phyloP scores from a whole-genome alignment of 805 yeast species.

The Geotrichum ghanense region DNA sequence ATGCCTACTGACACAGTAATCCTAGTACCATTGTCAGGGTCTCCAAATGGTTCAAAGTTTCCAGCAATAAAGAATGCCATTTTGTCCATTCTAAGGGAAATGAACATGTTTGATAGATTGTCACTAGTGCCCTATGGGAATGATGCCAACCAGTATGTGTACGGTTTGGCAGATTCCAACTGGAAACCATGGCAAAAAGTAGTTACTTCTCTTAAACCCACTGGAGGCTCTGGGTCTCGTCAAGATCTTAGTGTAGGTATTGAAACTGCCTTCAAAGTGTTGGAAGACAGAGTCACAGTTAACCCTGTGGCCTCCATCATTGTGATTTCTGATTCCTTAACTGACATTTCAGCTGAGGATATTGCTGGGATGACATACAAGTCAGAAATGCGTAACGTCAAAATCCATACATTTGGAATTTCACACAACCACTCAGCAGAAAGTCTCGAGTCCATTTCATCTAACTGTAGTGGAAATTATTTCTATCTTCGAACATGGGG shows the following conservation, averaged over 20 bases:
- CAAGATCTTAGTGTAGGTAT: slow-evolving; percentile 9
- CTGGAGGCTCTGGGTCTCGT: slow-evolving; percentile 2
- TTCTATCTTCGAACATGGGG: slow-evolving; percentile 15
- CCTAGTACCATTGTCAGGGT: slow-evolving; percentile 9
- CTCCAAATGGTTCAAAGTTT: slow-evolving; percentile 5
- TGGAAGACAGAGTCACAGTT: not conserved
- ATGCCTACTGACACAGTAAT: slow-evolving; percentile 10
- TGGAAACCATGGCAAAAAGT: slow-evolving; percentile 8
- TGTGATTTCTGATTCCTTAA: slow-evolving; percentile 4
- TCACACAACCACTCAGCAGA: slow-evolving; percentile 13
- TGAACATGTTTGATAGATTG: slow-evolving; percentile 9
- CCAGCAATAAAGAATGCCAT: slow-evolving; percentile 4
- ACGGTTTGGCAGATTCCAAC: slow-evolving; percentile 5
- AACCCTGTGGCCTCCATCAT: slow-evolving; percentile 5
- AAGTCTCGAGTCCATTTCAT: slow-evolving; percentile 8
- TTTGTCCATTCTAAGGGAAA: slow-evolving; percentile 3
- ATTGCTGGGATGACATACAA: not conserved
- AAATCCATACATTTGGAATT: slow-evolving; percentile 17
- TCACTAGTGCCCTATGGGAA: slow-evolving; percentile 9
- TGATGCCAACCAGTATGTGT: not conserved
- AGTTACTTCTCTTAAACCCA: slow-evolving; percentile 4
- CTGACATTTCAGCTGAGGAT: not conserved
- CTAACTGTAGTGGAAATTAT: slow-evolving; percentile 14
- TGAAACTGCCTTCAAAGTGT: not conserved
- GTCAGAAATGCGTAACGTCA: slow-evolving; percentile 3